phyloP scores from a whole-genome alignment of 208 protist genomes.

The Trypanosoma caninum region DNA sequence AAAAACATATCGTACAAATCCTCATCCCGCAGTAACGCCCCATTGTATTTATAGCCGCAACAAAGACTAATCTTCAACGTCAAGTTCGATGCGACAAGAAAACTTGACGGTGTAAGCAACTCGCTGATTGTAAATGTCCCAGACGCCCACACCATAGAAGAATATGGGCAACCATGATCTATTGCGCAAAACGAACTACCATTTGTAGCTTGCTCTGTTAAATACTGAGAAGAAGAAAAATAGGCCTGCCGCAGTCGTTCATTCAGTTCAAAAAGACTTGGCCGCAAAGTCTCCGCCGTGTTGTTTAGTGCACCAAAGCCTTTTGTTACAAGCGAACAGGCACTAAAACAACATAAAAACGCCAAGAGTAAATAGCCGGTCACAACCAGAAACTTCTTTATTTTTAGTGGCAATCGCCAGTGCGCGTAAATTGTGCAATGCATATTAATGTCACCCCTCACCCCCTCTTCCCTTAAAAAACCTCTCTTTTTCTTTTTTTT shows the following conservation, averaged over 20 bases:
- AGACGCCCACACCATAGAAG: constrained; percentile 80
- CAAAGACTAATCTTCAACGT: constrained; percentile 76
- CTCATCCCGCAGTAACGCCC: constrained; percentile 45
- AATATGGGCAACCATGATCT: constrained; percentile 60
- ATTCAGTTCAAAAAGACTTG: constrained; percentile 6
- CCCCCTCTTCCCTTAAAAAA: not conserved
- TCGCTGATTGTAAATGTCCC: constrained; percentile 56
- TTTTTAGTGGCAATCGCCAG: not conserved
- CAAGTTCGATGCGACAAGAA: constrained; percentile 44
- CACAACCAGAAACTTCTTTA: too few species aligned
- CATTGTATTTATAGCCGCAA: constrained; percentile 77
- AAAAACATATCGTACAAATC: constrained; percentile 73
- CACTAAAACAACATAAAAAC: not conserved
- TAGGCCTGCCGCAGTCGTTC: not conserved
- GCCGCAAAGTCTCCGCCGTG: not conserved
- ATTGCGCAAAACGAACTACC: constrained; percentile 30
- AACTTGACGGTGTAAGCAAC: constrained; percentile 63
- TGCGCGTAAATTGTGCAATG: too few species aligned
- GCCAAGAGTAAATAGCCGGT: too few species aligned
- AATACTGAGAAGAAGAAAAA: constrained; percentile 3
- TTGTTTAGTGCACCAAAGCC: not conserved
- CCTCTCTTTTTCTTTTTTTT: not conserved
- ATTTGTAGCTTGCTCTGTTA: not conserved
- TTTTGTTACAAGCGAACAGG: too few species aligned
- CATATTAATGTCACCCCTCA: not conserved